Base-by-base conservation (phyloP, 2,329 filamentous ascomycete species). In the Hyphodiscus sp. region DNA sequence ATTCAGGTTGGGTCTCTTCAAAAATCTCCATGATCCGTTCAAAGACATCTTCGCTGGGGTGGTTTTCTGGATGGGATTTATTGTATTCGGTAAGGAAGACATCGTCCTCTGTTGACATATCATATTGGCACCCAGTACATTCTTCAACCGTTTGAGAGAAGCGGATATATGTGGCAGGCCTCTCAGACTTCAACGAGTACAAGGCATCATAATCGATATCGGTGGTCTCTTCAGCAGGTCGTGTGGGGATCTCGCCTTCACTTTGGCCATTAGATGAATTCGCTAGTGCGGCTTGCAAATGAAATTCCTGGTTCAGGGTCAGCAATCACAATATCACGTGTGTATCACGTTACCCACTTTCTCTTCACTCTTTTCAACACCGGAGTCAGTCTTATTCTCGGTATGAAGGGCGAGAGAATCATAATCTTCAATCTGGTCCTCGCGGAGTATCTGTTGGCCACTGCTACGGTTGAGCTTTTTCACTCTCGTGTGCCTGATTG, bases 71-170 rank as follows among this genome's bases (percentile, higher is more conserved):
- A 64, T 80, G 83, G 73, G 87, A 91, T 63, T 83, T 76, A 73
- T 97, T 99, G 75, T 94, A 86, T 61, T 82, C 78, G 67, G 86
- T 88, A 63, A 99, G 80, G 68, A 89, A 96, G 52, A 79, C 82
- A 69, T 91, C 87, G 73, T 99, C 94, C 66, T 95, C 90, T 61
- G 86, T 85, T 26, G 85, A 91, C 87, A 97, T 92, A 73, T 95
- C 91, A 83, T 99, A 99, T 64, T 86, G 82, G 68, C 86, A 88
- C 65, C 89, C 88, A 67, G 90, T 86, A 65, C 87, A 95, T 72
- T 99, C 94, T 73, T 99, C 94, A 57, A 99, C 92, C 2, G 94
- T 99, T 62, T 95, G 92, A 60, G 94, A 97, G 74, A 95, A 97
- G 61, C 92, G 90, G 69, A 99, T 96, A 73, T 97, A 97, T 57